Evolutionary conservation across 164 flowering plant species (phyloP).

Genomic region (Platanus orientalis): DNA sequence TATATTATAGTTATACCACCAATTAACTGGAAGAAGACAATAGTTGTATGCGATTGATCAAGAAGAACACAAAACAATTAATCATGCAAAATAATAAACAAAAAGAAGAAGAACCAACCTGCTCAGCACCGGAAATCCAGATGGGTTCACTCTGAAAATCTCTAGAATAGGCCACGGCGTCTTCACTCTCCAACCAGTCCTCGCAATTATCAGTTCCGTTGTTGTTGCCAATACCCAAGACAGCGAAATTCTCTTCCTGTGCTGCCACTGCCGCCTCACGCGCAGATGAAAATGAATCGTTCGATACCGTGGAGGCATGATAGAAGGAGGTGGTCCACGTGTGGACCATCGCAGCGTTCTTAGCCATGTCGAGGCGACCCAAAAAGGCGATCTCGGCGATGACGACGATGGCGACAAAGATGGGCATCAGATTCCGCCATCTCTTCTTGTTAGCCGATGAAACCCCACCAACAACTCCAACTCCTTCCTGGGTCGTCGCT

Average conservation of each 20-base stretch:
- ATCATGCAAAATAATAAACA: neutral
- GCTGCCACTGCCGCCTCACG: neutral
- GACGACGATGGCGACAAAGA: slow-evolving; percentile 60
- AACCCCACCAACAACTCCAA: slow-evolving; percentile 4
- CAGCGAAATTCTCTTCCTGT: slow-evolving; percentile 8
- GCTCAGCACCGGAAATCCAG: slow-evolving; percentile 47
- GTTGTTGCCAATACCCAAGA: slow-evolving; percentile 6
- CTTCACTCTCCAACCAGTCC: slow-evolving; percentile 78
- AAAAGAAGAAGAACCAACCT: slow-evolving; percentile 41
- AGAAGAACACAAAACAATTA: neutral
- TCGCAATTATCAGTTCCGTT: slow-evolving; percentile 37
- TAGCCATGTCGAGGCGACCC: slow-evolving; percentile 72
- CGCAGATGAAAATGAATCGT: slow-evolving; percentile 4
- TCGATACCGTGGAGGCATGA: neutral
- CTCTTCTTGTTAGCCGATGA: slow-evolving; percentile 23
- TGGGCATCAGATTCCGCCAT: slow-evolving; percentile 62
- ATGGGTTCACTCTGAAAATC: slow-evolving; percentile 71
- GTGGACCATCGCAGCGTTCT: slow-evolving; percentile 55
- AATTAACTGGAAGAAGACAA: too few species aligned
- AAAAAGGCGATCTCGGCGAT: slow-evolving; percentile 68
- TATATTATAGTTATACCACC: too few species aligned
- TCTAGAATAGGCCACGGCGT: slow-evolving; percentile 61
- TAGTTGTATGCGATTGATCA: neutral
- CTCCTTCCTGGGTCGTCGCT: slow-evolving; percentile 16
- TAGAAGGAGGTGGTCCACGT: slow-evolving; percentile 61